Conservation (phyloP, 1,284 basidiomycete species). For the Austroboletus niveus region DNA sequence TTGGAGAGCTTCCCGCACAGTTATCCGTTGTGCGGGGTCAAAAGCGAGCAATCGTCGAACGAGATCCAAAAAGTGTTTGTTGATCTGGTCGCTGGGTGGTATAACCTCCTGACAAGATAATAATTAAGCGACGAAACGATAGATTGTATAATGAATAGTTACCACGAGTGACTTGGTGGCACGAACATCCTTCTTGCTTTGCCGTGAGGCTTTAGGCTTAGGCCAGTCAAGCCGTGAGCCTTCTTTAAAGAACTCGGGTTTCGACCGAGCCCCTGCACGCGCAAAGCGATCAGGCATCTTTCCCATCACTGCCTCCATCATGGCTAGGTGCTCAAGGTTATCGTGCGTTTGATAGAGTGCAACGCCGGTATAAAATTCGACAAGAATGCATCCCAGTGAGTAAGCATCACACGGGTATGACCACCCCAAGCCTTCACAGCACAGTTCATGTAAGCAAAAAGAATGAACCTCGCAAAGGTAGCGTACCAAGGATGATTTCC, state of each 20-base stretch:
- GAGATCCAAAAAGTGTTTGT: slow-evolving; percentile 83
- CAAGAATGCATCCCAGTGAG: slow-evolving; percentile 97
- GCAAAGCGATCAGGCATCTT: slow-evolving; percentile 89
- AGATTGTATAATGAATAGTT: slow-evolving; percentile 25
- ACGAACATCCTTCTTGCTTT: slow-evolving; percentile 93
- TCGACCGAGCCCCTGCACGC: slow-evolving; percentile 66
- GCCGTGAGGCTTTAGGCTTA: slow-evolving; percentile 79
- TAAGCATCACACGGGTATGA: slow-evolving; percentile 98
- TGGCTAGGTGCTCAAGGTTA: slow-evolving; percentile 97
- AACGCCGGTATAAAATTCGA: slow-evolving; percentile 97
- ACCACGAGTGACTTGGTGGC: slow-evolving; percentile 80
- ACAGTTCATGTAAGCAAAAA: slow-evolving; percentile 13
- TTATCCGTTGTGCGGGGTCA: slow-evolving; percentile 85
- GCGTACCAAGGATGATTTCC: slow-evolving; percentile 94
- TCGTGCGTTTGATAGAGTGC: slow-evolving; percentile 99
- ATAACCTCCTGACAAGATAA: slow-evolving; percentile 72
- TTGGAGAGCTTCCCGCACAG: slow-evolving; percentile 81
- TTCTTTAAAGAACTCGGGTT: slow-evolving; percentile 93
- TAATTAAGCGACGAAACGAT: slow-evolving; percentile 10
- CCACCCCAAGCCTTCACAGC: slow-evolving; percentile 84
- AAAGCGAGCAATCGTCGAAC: slow-evolving; percentile 87
- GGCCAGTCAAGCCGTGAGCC: slow-evolving; percentile 88
- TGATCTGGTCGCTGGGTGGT: slow-evolving; percentile 65
- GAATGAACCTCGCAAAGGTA: slow-evolving; percentile 1
- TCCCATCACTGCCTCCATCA: slow-evolving; percentile 99